A percentile compares a stretch with the other conserved stretches of the same genome.
Conservation (phyloP, 2,329 filamentous ascomycete species). For the Escovopsis sp. region DNA sequence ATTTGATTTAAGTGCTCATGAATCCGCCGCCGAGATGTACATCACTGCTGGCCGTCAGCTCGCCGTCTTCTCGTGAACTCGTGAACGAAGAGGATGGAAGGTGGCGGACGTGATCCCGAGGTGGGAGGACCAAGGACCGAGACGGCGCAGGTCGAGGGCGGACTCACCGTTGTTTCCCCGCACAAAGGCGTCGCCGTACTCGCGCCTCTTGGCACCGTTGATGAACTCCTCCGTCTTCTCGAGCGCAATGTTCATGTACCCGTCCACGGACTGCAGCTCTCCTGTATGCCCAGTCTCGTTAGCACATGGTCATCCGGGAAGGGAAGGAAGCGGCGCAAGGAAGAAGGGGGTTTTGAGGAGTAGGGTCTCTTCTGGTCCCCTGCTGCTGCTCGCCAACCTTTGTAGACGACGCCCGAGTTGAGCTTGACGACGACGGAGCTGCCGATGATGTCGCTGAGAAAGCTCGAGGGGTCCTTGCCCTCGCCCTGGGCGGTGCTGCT, state of each 20-base stretch:
- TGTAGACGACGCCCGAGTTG: slow-evolving; percentile 97
- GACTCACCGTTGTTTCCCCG: slow-evolving; percentile 80
- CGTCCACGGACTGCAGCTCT: slow-evolving; percentile 90
- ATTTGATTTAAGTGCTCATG: slow-evolving; percentile 15
- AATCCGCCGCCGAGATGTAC: slow-evolving; percentile 56
- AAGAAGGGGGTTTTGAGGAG: background rate
- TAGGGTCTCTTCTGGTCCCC: background rate
- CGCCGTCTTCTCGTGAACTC: background rate
- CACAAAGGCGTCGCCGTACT: slow-evolving; percentile 89
- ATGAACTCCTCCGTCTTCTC: slow-evolving; percentile 92
- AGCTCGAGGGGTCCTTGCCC: slow-evolving; percentile 84
- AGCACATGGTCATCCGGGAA: background rate
- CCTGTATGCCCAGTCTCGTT: slow-evolving; percentile 35
- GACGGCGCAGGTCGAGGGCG: too few relatives aligned
- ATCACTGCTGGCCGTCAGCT: slow-evolving; percentile 34
- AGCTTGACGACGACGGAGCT: slow-evolving; percentile 91
- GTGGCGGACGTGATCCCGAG: too few relatives aligned
- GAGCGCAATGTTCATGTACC: slow-evolving; percentile 98
- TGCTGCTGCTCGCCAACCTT: slow-evolving; percentile 44
- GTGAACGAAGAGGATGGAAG: background rate
- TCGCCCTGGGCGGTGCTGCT: slow-evolving; percentile 41
- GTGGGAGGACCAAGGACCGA: too few relatives aligned
- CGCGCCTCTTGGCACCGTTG: slow-evolving; percentile 66
- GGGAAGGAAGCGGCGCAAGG: background rate
- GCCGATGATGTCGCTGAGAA: slow-evolving; percentile 87